phyloP scores from a whole-genome alignment of 148 eudicot species.

The Heliamphora exappendiculata region DNA sequence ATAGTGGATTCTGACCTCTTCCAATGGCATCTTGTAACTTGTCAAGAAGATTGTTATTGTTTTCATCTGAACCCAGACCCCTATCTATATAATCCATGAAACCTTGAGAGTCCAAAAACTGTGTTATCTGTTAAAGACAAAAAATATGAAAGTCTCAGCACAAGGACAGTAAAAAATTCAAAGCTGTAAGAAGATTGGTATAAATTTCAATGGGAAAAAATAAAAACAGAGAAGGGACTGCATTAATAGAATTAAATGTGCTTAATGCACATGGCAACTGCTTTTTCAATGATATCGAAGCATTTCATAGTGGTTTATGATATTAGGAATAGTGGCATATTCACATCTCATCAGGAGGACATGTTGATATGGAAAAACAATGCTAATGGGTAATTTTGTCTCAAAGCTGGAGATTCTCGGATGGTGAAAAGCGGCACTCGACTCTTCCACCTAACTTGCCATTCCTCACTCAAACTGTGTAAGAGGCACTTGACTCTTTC shows the following conservation, averaged over 20 bases:
- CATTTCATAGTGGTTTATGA: too few species aligned
- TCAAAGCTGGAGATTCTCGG: too few species aligned
- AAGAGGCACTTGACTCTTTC: too few species aligned
- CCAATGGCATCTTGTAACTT: constrained; percentile 98
- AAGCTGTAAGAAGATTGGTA: not conserved
- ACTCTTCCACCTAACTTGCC: too few species aligned
- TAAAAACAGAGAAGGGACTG: not conserved
- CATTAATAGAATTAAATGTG: not conserved
- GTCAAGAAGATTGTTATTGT: constrained; percentile 75
- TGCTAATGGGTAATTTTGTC: too few species aligned
- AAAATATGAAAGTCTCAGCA: constrained; percentile 1
- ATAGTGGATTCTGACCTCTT: constrained; percentile 86
- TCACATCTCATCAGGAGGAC: too few species aligned
- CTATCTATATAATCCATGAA: constrained; percentile 93
- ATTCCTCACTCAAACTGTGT: too few species aligned
- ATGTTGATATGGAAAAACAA: too few species aligned
- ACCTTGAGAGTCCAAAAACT: constrained; percentile 93
- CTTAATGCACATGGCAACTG: too few species aligned
- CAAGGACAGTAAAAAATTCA: not conserved
- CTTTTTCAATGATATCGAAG: too few species aligned
- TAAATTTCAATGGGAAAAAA: not conserved
- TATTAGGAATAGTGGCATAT: too few species aligned
- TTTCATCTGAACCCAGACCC: constrained; percentile 69
- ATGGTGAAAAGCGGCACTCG: too few species aligned
- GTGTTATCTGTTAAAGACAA: constrained; percentile 55